Conservation (phyloP, 1,139 yeast species). For the Pneumocystis oryctolagi region DNA sequence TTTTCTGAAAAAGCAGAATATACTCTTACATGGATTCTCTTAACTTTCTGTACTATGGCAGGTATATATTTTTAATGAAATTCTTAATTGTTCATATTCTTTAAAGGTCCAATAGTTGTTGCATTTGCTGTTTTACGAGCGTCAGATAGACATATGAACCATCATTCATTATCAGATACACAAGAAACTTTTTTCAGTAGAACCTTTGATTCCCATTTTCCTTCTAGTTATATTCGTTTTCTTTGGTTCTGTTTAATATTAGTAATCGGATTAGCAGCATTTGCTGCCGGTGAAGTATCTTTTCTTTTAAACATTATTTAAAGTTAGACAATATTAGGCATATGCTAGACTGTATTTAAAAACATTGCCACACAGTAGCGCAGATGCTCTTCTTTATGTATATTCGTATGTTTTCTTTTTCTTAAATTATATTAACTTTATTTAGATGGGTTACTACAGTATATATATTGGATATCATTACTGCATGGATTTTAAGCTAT, state of each 20-base stretch:
- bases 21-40: conserved; percentile 12
- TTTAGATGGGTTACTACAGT: conserved; percentile 7
- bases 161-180: background rate
- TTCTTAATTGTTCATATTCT: background rate
- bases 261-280: conserved; percentile 12
- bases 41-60: conserved; percentile 12
- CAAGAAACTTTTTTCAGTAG: background rate
- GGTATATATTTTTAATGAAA: background rate
- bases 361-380: conserved; percentile 11
- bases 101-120: background rate
- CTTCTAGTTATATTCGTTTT: conserved; percentile 11
- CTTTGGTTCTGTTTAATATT: conserved; percentile 12
- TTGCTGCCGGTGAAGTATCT: conserved; percentile 2
- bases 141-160: background rate
- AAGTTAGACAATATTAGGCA: conserved; percentile 8
- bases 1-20: conserved; percentile 6
- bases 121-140: background rate
- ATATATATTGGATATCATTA: conserved; percentile 9
- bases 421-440: background rate
- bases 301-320: background rate
- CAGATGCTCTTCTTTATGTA: conserved; percentile 12
- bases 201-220: background rate
- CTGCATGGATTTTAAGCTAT: conserved; percentile 9
- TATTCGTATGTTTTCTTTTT: conserved; percentile 7
- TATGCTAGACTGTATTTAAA: conserved; percentile 12